Conservation (phyloP, 768 basidiomycete species). For the Lyophyllum decastes region DNA sequence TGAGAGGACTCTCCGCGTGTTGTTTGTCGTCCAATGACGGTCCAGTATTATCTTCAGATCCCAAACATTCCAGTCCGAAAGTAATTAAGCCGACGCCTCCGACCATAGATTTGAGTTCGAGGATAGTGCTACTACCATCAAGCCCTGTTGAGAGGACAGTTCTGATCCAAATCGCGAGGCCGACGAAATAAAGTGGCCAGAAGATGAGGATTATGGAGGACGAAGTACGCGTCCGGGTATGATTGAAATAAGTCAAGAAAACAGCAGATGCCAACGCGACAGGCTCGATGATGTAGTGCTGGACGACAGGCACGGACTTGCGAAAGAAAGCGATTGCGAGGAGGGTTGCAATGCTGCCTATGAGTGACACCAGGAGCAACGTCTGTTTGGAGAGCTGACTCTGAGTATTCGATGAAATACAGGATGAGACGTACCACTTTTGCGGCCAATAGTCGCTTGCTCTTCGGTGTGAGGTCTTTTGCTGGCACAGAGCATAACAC, state of each 20-base stretch:
- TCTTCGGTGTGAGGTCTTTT: conserved; percentile 42
- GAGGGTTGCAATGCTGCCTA: conserved; percentile 46
- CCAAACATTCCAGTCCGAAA: conserved; percentile 68
- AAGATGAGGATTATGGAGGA: conserved; percentile 77
- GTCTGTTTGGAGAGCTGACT: conserved; percentile 32
- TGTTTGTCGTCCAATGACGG: conserved; percentile 31
- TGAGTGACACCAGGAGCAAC: conserved; percentile 46
- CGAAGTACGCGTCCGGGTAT: conserved; percentile 68
- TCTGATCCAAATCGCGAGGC: conserved; percentile 57
- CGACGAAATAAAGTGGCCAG: conserved; percentile 70
- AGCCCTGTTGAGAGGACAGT: conserved; percentile 42
- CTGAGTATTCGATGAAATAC: neutral
- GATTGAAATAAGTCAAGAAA: conserved; percentile 64
- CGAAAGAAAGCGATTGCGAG: conserved; percentile 35
- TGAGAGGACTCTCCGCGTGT: conserved; percentile 63
- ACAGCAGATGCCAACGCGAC: conserved; percentile 49
- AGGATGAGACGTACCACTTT: conserved; percentile 61
- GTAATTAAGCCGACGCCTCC: conserved; percentile 49
- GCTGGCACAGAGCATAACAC: conserved; percentile 23
- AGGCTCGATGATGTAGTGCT: conserved; percentile 60
- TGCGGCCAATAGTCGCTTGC: conserved; percentile 49
- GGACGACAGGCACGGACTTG: conserved; percentile 43
- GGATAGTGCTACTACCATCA: conserved; percentile 33
- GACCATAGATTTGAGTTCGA: conserved; percentile 46
- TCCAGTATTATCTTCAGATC: conserved; percentile 54